Evolutionary conservation across 2,329 filamentous ascomycete species (phyloP), one percentile per base, ranked within the genome.

Genomic region (Botrytis porri): DNA sequence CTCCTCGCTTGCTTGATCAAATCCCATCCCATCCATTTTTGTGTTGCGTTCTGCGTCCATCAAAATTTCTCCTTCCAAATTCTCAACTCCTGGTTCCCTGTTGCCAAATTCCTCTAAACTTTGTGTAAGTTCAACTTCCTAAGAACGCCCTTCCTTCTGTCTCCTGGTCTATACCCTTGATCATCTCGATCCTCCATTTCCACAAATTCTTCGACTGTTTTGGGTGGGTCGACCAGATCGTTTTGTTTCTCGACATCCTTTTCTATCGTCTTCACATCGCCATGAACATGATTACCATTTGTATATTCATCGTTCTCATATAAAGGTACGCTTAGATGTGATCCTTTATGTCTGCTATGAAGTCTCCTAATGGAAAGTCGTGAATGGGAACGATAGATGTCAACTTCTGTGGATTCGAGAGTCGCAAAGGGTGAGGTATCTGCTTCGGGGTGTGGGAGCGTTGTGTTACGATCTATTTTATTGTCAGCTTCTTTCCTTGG

Each of bases 371-470:
- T 70, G 39, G 76, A 77, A 51, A 70, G 71, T 1, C 75, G 75
- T 6, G 74, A 76, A 48, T 75, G 74, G 25, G 75, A 75, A 54
- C 75, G 75, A 9, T 81, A 80, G 1, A 85, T 81, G 70, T 85
- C 83, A 62, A 88, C 81, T 75, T 90, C 87, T 70, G 86, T 84
- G 71, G 86, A 84, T 57, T 85, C 85, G 73, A 91, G 88, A 77
- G 83, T 85, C 62, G 88, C 89, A 74, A 88, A 84, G 66, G 85
- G 85, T 22, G 85, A 86, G 10, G 87, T 83, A 76, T 89, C 85
- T 73, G 89, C 89, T 29, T 89, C 88, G 35, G 89, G 89, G 74
- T 91, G 88, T 32, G 87, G 87, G 25, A 88, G 83, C 3, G 88
- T 89, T 22, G 89, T 91, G 77, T 89, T 91, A 75, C 85, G 84